Conservation (phyloP, 345 rosid genomes). For the Brassica incana region DNA sequence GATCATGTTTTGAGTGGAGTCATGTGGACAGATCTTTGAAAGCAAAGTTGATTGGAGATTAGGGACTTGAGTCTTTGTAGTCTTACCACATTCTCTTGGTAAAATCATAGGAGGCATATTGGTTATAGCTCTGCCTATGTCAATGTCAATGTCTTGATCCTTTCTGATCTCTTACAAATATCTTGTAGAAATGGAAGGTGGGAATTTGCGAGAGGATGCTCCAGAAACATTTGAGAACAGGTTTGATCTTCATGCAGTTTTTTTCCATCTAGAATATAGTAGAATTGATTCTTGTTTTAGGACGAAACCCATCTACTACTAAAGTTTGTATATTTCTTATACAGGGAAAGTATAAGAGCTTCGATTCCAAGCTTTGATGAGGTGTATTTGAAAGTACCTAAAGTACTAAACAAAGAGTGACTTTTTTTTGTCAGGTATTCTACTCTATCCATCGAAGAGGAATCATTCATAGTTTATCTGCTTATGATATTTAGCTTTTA, state of each 20-base stretch:
- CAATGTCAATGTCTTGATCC: not conserved
- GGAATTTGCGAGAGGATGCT: conserved; percentile 64
- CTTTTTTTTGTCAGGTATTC: conserved; percentile 23
- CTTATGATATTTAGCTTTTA: not conserved
- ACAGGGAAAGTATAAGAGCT: conserved; percentile 60
- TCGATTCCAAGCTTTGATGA: conserved; percentile 72
- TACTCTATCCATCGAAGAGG: not conserved
- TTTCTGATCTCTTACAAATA: conserved; percentile 16
- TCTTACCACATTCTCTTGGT: not conserved
- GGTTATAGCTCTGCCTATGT: not conserved
- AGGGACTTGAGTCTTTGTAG: conserved; percentile 4
- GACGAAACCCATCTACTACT: conserved; percentile 2
- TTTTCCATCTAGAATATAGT: not conserved
- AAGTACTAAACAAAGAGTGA: conserved; percentile 74
- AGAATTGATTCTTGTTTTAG: not conserved
- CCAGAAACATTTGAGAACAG: conserved; percentile 66
- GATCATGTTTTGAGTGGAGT: not conserved
- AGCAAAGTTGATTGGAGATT: conserved; percentile 5
- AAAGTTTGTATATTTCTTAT: not conserved
- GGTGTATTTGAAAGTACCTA: conserved; percentile 46
- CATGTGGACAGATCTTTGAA: not conserved
- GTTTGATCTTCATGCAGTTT: conserved; percentile 37
- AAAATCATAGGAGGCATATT: not conserved
- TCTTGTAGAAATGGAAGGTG: conserved; percentile 61
- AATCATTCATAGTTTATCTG: not conserved